Evolutionary conservation across 257 asterid genomes (phyloP).

Genomic region (Capsicum pubescens): DNA sequence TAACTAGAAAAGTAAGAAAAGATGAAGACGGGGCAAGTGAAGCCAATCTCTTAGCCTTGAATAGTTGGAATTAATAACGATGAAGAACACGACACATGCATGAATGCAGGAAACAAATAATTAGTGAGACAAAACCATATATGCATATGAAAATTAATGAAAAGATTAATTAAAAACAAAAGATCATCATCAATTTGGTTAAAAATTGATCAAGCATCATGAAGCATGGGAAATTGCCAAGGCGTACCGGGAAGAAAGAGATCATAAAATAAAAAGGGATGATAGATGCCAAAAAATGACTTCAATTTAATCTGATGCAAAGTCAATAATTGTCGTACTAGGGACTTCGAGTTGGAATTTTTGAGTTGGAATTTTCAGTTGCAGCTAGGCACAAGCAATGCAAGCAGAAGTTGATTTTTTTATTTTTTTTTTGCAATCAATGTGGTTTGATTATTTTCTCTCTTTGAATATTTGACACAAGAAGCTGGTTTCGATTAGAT

Average conservation of each 20-base stretch:
- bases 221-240: background rate
- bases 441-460: background rate
- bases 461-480: conserved; percentile 15
- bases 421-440: background rate
- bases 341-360: conserved; percentile 1
- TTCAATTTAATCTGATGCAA: background rate
- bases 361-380: no score
- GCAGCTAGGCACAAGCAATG: background rate
- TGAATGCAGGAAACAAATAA: background rate
- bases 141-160: background rate
- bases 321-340: background rate
- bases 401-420: background rate
- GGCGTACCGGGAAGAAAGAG: background rate
- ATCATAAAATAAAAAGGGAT: background rate
- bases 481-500: conserved; percentile 17
- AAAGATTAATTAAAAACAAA: background rate
- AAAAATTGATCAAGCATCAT: background rate
- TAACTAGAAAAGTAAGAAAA: background rate
- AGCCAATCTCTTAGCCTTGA: background rate
- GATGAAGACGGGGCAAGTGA: background rate
- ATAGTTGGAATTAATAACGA: no score
- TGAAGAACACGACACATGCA: background rate
- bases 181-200: conserved; percentile 11
- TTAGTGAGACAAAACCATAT: background rate
- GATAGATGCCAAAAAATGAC: background rate